These are phyloP conservation scores for Arbutus unedo DNA, from an alignment of 148 eudicot species.

Conservation along the genomic window DNA sequence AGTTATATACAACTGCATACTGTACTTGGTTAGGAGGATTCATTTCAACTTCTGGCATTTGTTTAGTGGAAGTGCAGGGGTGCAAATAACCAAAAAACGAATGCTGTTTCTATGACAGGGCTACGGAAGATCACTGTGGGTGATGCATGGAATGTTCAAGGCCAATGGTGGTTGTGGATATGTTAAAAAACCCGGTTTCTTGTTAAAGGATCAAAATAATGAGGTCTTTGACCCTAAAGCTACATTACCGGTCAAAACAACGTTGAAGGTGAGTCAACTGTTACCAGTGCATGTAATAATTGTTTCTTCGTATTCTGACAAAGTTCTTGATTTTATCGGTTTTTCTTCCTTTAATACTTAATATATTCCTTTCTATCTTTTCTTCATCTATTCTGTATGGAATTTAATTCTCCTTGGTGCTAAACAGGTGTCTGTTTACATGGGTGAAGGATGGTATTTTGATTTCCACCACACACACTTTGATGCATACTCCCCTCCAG, in stretches of 20 bases:
- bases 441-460: constrained; percentile 72
- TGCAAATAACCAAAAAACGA: neutral
- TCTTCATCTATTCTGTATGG: neutral
- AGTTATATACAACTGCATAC: neutral
- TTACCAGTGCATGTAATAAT: neutral
- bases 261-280: constrained; percentile 41
- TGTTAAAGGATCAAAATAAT: constrained; percentile 25
- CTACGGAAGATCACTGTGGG: constrained; percentile 51
- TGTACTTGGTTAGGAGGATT: neutral
- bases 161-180: constrained; percentile 79
- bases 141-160: constrained; percentile 74
- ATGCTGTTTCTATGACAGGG: constrained; percentile 31
- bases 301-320: neutral
- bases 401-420: neutral
- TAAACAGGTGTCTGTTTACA: constrained; percentile 51
- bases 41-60: constrained; percentile 3
- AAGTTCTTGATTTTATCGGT: neutral
- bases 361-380: neutral
- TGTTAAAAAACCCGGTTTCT: constrained; percentile 60
- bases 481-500: constrained; percentile 68
- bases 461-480: constrained; percentile 49
- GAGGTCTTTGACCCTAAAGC: constrained; percentile 37
- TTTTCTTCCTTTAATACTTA: neutral
- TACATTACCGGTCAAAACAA: constrained; percentile 30
- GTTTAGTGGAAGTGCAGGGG: neutral